Evolutionary conservation across 2,329 filamentous ascomycete genomes (phyloP), one percentile per base, ranked within the genome.

Genomic region (Myotisia sp.): DNA sequence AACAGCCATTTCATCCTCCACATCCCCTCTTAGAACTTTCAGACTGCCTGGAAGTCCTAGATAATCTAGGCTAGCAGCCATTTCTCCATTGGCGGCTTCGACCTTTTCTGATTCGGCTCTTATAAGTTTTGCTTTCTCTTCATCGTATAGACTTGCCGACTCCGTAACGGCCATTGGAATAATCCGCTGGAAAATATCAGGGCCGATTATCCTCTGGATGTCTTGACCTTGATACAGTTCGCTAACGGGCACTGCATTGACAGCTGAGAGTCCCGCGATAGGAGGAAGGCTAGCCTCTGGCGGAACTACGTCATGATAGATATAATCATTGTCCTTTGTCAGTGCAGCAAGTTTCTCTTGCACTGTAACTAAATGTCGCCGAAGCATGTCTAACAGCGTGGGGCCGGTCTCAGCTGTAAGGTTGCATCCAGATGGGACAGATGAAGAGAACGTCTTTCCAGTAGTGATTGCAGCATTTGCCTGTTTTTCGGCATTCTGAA

Each of bases 181-280:
- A 40, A 98, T 93, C 55, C 92, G 92, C 45, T 90, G 77, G 58
- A 98, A 98, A 33, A 98, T 79, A 51, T 98, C 90, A 0, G 90
- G 87, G 0, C 92, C 92, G 23, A 92, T 95, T 42, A 98, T 95
- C 17, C 85, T 73, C 54, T 93, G 84, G 26, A 98, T 94, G 53
- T 98, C 90, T 58, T 95, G 90, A 1, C 87, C 87, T 38, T 92
- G 85, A 51, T 98, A 98, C 1, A 98, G 66, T 53, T 98, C 92
- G 52, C 82, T 92, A 19, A 98, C 87, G 0, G 90, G 87, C 42
- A 98, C 95, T 3, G 90, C 85, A 56, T 98, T 98, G 5, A 90
- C 86, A 1, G 90, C 92, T 3, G 87, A 85, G 10, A 95, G 68
- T 55, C 95, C 98, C 3, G 85, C 71, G 31, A 98, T 85, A 1